Evolutionary conservation across 2,329 filamentous ascomycete genomes (phyloP), one percentile per base, ranked within the genome.

Genomic region (Monascus ruber): DNA sequence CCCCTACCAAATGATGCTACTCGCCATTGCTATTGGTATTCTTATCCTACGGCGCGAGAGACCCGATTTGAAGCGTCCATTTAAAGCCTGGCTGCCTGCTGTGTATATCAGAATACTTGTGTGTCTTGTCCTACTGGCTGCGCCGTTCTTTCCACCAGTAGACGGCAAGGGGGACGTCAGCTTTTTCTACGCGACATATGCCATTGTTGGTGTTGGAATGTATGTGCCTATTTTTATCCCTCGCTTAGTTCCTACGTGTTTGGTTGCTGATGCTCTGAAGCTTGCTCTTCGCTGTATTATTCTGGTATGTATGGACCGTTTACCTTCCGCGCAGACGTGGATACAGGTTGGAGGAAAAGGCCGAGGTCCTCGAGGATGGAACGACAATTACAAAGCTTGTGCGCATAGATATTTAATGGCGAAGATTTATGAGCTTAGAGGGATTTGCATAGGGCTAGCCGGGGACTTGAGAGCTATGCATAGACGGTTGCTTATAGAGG

Each of bases 281-380:
- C 39, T 61, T 81, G 31, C 29, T 68, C 0, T 70, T 74, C 35
- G 76, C 72, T 0, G 50, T 77, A 1, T 2, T 73, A 1, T 83
- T 83, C 52, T 84, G 81, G 81, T 75, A 72, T 42, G 40, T 80
- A 3, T 79, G 74, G 71, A 76, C 76, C 1, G 63, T 73, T 7
- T 48, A 73, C 0, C 51, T 83, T 33, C 80, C 81, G 1, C 62
- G 57, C 37, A 70, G 70, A 58, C 63, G 70, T 38, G 69, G 71
- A 1, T 81, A 80, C 50, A 69, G 56, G 11, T 55, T 83, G 3
- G 75, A 80, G 49, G 78, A 83, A 47, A 67, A 72, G 39, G 63
- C 62, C 3, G 70, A 72, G 28, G 60, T 76, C 1, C 58, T 84
- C 11, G 65, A 66, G n/a, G 80, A 84, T 54, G 80, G 80, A 0